These are phyloP conservation scores for Cyclocybe cylindracea DNA, from an alignment of 768 basidiomycete genomes.

Conservation along the genomic window DNA sequence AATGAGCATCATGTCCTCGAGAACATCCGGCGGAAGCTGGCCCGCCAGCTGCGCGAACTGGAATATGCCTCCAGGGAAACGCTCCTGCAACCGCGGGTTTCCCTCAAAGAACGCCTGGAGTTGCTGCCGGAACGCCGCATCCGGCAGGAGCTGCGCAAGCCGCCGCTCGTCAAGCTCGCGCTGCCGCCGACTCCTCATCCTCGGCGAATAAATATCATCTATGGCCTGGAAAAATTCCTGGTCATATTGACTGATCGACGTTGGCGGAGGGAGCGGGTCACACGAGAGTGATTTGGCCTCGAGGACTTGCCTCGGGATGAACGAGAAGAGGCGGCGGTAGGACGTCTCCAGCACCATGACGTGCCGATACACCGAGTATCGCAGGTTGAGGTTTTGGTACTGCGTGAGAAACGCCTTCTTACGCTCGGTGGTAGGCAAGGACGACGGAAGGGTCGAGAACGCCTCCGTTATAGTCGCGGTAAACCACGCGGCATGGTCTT, in stretches of 20 bases:
- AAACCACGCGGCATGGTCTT: conserved; percentile 76
- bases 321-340: conserved; percentile 62
- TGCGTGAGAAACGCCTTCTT: conserved; percentile 34
- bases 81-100: conserved; percentile 51
- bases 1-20: conserved; percentile 60
- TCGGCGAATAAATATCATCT: conserved; percentile 49
- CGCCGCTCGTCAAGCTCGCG: conserved; percentile 49
- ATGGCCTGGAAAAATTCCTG: conserved; percentile 70
- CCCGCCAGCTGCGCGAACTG: conserved; percentile 60
- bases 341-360: conserved; percentile 70
- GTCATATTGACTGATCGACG: conserved; percentile 63
- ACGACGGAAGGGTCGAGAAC: conserved; percentile 37
- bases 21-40: conserved; percentile 55
- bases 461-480: conserved; percentile 48
- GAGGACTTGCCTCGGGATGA: conserved; percentile 64
- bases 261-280: conserved; percentile 83
- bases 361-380: conserved; percentile 70
- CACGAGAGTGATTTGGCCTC: conserved; percentile 64
- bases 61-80: conserved; percentile 66
- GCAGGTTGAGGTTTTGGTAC: conserved; percentile 41
- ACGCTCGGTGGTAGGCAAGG: conserved; percentile 34
- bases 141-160: conserved; percentile 59
- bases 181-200: conserved; percentile 40
- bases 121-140: conserved; percentile 56
- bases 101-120: conserved; percentile 63